Conservation (phyloP, 139 green algal species). For the Chlorella sp. region DNA sequence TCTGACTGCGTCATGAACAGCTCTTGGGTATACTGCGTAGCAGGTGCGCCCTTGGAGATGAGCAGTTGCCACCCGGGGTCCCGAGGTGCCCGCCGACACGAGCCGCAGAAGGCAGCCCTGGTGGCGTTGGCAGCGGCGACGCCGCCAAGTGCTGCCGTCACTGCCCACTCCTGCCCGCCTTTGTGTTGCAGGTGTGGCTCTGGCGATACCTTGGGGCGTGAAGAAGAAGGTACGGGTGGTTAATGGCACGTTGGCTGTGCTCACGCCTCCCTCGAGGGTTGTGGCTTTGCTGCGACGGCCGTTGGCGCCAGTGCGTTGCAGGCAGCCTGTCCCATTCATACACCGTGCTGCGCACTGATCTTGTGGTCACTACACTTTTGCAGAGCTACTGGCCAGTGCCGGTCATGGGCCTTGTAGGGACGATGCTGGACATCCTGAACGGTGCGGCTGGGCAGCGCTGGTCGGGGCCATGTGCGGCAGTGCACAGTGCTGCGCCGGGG, state of each 20-base stretch:
- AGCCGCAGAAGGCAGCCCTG: too few relatives aligned
- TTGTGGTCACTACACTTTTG: neutral
- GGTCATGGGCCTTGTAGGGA: neutral
- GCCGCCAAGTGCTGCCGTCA: neutral
- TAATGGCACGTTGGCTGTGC: too few relatives aligned
- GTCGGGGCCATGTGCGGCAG: neutral
- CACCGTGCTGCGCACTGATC: too few relatives aligned
- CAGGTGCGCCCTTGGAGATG: neutral
- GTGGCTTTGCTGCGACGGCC: too few relatives aligned
- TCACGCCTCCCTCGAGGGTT: too few relatives aligned
- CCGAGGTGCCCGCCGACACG: too few relatives aligned
- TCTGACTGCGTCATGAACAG: neutral
- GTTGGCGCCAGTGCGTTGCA: too few relatives aligned
- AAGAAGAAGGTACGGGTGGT: neutral
- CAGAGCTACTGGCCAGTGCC: constrained; percentile 9
- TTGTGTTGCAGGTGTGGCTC: neutral
- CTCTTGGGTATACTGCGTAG: constrained; percentile 6
- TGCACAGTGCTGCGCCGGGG: neutral
- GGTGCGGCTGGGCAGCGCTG: neutral
- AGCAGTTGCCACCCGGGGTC: too few relatives aligned
- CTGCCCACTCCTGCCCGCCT: neutral
- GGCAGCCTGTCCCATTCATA: too few relatives aligned
- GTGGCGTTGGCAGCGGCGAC: neutral
- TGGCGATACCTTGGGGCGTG: neutral
- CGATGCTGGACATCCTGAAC: neutral